Percentiles rank a stretch among this genome's conserved stretches.
phyloP scores from a whole-genome alignment of 139 green algal genomes.

The Tetradesmus obliquus region DNA sequence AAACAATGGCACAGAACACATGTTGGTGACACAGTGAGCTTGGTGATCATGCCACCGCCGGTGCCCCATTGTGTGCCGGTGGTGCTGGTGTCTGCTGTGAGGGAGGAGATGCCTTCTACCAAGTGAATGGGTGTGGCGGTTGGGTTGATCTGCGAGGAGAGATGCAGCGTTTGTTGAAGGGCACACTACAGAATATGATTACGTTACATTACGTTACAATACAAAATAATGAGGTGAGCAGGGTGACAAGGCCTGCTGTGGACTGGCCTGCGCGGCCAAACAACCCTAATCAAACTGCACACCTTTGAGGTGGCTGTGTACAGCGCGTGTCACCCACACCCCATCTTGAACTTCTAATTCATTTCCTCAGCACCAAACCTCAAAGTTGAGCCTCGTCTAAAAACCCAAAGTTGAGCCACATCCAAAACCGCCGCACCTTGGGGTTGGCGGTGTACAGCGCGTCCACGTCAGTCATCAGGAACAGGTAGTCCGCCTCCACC shows the following conservation, averaged over 20 bases:
- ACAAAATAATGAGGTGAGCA: too few species aligned
- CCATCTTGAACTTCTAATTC: too few species aligned
- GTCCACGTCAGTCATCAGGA: constrained; percentile 96
- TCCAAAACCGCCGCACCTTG: constrained; percentile 36
- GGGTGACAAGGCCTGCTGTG: too few species aligned
- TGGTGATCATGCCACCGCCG: constrained; percentile 92
- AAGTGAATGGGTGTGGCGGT: constrained; percentile 73
- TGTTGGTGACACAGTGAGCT: constrained; percentile 78
- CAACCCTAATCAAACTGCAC: too few species aligned
- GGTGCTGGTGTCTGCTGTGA: constrained; percentile 76
- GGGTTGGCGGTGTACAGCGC: constrained; percentile 89
- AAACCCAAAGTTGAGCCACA: neutral
- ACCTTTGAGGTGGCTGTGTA: neutral
- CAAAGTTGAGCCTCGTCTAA: too few species aligned
- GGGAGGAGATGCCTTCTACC: constrained; percentile 75
- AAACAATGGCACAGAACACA: neutral
- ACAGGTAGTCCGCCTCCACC: constrained; percentile 91
- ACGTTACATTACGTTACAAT: too few species aligned
- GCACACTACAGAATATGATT: too few species aligned
- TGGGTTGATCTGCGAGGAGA: constrained; percentile 50
- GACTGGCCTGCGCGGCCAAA: too few species aligned
- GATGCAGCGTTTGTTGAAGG: neutral
- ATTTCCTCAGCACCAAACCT: too few species aligned
- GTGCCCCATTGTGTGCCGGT: constrained; percentile 90
- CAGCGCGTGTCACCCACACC: neutral